A percentile compares a stretch with the other conserved stretches of the same genome.
Evolutionary conservation across 805 yeast genomes (phyloP).

Genomic region (Ogataea salicorniae): DNA sequence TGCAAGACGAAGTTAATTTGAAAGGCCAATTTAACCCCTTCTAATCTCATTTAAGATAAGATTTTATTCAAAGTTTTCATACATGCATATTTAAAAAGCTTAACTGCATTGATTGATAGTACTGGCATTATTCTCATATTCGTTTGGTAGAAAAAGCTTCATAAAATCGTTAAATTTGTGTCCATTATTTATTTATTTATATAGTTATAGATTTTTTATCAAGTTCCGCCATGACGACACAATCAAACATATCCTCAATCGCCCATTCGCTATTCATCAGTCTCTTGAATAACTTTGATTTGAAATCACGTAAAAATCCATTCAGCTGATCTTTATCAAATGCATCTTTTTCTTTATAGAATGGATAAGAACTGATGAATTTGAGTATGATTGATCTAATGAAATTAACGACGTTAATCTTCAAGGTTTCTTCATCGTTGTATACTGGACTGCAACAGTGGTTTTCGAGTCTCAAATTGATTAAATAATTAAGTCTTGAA

Average conservation of each 20-base stretch:
- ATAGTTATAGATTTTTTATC: neutral
- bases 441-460: slow-evolving; percentile 23
- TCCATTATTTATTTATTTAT: too few relatives aligned
- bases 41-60: neutral
- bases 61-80: too few relatives aligned
- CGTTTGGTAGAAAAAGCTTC: neutral
- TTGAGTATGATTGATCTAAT: slow-evolving; percentile 14
- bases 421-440: slow-evolving; percentile 18
- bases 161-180: neutral
- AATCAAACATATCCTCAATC: neutral
- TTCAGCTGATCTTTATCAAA: slow-evolving; percentile 2
- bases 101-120: too few relatives aligned
- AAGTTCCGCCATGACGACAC: neutral
- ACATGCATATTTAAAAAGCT: too few relatives aligned
- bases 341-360: slow-evolving; percentile 5
- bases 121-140: too few relatives aligned
- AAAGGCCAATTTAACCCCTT: slow-evolving; percentile 39
- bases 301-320: slow-evolving; percentile 2
- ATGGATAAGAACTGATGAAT: slow-evolving; percentile 15
- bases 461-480: slow-evolving; percentile 30
- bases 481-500: slow-evolving; percentile 20
- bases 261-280: neutral
- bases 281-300: neutral
- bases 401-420: slow-evolving; percentile 13
- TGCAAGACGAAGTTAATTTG: slow-evolving; percentile 68